A percentile compares a stretch with the other conserved stretches of the same genome.
phyloP scores from a whole-genome alignment of 208 protist species.

The Trypanosoma scelopori region DNA sequence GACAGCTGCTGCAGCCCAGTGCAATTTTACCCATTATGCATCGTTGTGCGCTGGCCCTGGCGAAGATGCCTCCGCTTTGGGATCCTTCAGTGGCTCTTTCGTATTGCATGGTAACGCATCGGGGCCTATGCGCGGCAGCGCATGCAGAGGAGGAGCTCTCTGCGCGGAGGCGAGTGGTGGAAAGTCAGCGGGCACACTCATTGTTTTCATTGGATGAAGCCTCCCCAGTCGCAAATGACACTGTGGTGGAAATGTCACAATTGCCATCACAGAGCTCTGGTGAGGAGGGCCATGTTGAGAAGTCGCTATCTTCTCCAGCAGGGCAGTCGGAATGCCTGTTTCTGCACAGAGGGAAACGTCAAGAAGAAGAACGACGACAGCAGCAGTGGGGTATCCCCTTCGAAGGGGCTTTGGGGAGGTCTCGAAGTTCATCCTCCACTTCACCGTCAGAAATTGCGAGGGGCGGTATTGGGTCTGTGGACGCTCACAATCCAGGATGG shows the following conservation, averaged over 20 bases:
- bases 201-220: too few species aligned
- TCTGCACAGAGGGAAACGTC: not conserved
- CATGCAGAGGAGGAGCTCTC: constrained; percentile 2
- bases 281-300: too few species aligned
- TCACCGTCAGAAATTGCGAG: not conserved
- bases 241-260: not conserved
- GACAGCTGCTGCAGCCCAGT: constrained; percentile 10
- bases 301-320: too few species aligned
- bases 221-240: too few species aligned
- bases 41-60: constrained; percentile 4
- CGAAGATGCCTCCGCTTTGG: constrained; percentile 13
- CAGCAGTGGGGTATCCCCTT: not conserved
- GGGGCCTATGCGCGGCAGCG: not conserved
- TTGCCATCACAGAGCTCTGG: not conserved
- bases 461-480: not conserved
- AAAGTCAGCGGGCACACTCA: not conserved
- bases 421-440: not conserved
- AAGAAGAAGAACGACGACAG: not conserved
- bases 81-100: constrained; percentile 18
- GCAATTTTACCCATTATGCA: not conserved
- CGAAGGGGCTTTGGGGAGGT: not conserved
- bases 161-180: not conserved
- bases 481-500: not conserved
- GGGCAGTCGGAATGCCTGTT: not conserved
- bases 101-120: constrained; percentile 17